phyloP scores from a whole-genome alignment of 108 stramenopile species.

The Cyclotella choctawhatcheeana region DNA sequence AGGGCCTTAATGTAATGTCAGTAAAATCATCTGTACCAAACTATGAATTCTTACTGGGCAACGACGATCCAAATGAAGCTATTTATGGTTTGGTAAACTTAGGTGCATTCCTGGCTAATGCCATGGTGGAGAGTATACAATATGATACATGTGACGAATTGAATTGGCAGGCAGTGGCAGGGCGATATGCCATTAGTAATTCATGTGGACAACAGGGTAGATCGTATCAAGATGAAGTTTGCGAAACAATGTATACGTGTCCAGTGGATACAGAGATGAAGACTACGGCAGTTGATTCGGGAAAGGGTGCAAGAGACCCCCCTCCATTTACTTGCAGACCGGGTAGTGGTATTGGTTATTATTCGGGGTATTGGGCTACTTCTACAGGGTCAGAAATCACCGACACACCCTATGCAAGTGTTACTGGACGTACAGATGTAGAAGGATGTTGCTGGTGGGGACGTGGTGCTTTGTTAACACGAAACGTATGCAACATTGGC shows the following conservation, averaged over 20 bases:
- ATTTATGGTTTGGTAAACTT: conserved; percentile 42
- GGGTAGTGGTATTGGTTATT: conserved; percentile 15
- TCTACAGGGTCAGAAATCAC: conserved; percentile 5
- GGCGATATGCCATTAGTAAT: conserved; percentile 47
- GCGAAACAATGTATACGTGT: conserved; percentile 38
- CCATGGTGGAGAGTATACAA: conserved; percentile 52
- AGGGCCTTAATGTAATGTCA: conserved; percentile 24
- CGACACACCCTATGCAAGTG: conserved; percentile 21
- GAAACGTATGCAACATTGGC: conserved; percentile 42
- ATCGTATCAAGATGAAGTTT: conserved; percentile 52
- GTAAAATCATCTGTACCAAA: conserved; percentile 24
- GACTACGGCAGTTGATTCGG: conserved; percentile 36
- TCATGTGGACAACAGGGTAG: conserved; percentile 49
- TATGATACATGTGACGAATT: conserved; percentile 55
- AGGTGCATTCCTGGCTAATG: conserved; percentile 44
- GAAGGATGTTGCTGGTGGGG: conserved; percentile 59
- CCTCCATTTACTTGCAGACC: conserved; percentile 48
- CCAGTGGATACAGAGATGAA: conserved; percentile 47
- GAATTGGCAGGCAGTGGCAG: conserved; percentile 36
- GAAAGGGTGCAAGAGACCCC: conserved; percentile 33
- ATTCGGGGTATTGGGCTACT: conserved; percentile 55
- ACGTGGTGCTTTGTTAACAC: conserved; percentile 19
- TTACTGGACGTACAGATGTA: conserved; percentile 36
- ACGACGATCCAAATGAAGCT: conserved; percentile 12
- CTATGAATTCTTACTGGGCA: conserved; percentile 27